Base-by-base conservation (phyloP, 2,329 filamentous ascomycete species). In the Cladophialophora psammophila region DNA sequence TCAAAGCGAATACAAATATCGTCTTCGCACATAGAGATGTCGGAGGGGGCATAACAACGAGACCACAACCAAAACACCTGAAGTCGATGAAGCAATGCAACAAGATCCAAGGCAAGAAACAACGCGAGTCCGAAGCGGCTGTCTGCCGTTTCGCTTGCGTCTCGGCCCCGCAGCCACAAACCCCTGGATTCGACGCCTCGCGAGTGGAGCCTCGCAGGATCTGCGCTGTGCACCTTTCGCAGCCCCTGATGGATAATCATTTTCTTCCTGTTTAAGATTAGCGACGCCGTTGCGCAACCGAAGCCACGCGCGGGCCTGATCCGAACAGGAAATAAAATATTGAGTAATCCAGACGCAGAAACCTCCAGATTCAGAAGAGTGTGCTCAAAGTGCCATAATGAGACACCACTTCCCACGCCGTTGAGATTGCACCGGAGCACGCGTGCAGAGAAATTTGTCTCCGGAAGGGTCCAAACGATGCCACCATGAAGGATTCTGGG, bases 401-500 rank as follows among this genome's bases (percentile, higher is more conserved):
- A 42, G 38, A 42, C 38, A 42, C 38, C 12, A 6, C 15, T 42
- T 42, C 13, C 38, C 45, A 10, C 8, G 7, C 45, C 18, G 7
- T 50, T 26, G 45, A 50, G 45, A 50, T 50, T 50, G n/a, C 45
- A 50, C 18, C 26, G 45, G 45, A 50, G 45, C 20, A 26, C 45
- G 26, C 8, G 45, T 50, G 45, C 45, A 18, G 45, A 26, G 26
- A 9, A 26, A 10, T 6, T 15, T 53, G 45, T 18, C 20, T 18
- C 45, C 9, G 10, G 18, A 32, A 34, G 15, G 53, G 20, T 12
- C 31, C 53, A 31, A 84, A n/a, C 18, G 26, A 6, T 48, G 45
- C 26, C 26, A 8, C 9, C 6, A 12, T 26, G 18, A 9, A 50
- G 18, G 18, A 26, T 45, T 3, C 10, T 50, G 3, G 12, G 45